phyloP scores from a whole-genome alignment of 345 rosid species.

The Firmiana major region DNA sequence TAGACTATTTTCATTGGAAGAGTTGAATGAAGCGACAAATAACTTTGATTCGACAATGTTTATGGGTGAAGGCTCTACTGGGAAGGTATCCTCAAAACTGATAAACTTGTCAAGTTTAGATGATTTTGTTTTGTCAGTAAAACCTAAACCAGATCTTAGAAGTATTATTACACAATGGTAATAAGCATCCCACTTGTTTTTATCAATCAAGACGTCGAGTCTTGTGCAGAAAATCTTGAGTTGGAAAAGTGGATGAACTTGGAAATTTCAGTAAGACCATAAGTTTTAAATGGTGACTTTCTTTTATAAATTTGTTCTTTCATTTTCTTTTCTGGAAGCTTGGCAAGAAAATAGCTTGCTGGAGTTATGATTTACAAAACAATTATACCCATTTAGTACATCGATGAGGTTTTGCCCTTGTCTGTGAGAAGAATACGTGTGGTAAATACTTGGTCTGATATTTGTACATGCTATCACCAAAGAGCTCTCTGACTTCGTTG shows the following conservation, averaged over 20 bases:
- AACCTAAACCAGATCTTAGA: not conserved
- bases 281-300: not conserved
- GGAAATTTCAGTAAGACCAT: not conserved
- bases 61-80: constrained; percentile 71
- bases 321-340: not conserved
- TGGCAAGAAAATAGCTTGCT: not conserved
- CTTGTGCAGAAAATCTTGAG: not conserved
- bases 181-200: not conserved
- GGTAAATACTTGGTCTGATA: not conserved
- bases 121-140: not conserved
- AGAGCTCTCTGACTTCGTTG: constrained; percentile 6
- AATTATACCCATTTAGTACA: not conserved
- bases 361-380: not conserved
- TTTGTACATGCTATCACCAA: constrained; percentile 1
- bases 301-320: not conserved
- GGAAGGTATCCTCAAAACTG: constrained; percentile 57
- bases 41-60: constrained; percentile 62
- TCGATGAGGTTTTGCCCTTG: not conserved
- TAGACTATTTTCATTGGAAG: constrained; percentile 61
- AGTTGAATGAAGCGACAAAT: constrained; percentile 78
- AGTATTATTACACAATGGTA: not conserved
- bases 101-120: not conserved
- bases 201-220: not conserved
- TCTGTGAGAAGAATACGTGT: not conserved
- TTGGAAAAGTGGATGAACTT: not conserved